Base-by-base conservation (phyloP, 345 rosid genomes). In the Eutrema heterophyllum region DNA sequence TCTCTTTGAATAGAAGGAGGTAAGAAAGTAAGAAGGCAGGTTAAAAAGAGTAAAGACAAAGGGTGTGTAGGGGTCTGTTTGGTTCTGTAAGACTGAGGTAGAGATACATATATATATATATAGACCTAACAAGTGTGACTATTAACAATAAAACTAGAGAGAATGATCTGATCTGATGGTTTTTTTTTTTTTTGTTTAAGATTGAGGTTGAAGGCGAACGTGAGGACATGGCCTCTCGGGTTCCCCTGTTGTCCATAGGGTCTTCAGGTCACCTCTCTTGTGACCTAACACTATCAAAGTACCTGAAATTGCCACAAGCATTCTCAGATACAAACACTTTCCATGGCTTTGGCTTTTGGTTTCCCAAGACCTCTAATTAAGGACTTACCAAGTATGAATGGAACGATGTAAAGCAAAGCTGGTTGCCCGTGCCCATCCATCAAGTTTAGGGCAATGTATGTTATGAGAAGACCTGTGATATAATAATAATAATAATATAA, bases 351-450 rank as follows among this genome's bases (percentile, higher is more conserved):
- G 14, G 54, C 54, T 52, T 72, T 39, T 35, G 14, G 51, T 7
- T 57, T 35, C 39, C 46, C 36, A 9, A 45, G n/a, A 38, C 13
- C 40, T 54, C 16, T 39, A 0, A 6, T 41, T 4, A 24, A 54
- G 58, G 30, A 64, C 82, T 88, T 85, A 92, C 99, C 97, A 5
- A 95, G 93, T 16, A 90, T 89, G 81, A 95, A 95, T 3, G 99
- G 97, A 60, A 95, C 99, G 2, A 95, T 92, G 81, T 95, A 92
- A 56, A 95, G 97, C 81, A 95, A 71, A 30, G 99, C 99, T 8
- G 99, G 99, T 65, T 92, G 99, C 43, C 99, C 99, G 70, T 88
- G 99, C 67, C 97, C 97, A 36, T 95, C 99, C 99, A 92, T 91
- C 88, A 92, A 74, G 83, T 92, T 92, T 80, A 95, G 73, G 15